phyloP scores from a whole-genome alignment of 129 eudicot species.

The Pulicaria dysenterica region DNA sequence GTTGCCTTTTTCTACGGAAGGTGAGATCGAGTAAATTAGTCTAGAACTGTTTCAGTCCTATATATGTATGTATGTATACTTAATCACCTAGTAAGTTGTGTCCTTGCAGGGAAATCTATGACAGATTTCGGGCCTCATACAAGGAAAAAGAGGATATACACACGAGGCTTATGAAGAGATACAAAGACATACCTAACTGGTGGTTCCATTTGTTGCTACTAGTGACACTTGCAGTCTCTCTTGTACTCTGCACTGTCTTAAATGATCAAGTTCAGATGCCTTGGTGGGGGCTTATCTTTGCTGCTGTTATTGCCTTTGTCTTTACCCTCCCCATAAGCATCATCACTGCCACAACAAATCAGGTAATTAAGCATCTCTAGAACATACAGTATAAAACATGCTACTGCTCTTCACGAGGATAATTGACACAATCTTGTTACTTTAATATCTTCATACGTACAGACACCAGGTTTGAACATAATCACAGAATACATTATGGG shows the following conservation, averaged over 20 bases:
- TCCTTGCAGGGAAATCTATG: constrained; percentile 71
- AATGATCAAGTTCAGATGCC: constrained; percentile 87
- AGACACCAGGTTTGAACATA: constrained; percentile 93
- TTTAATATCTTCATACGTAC: constrained; percentile 15
- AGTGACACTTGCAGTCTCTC: constrained; percentile 64
- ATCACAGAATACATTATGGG: constrained; percentile 94
- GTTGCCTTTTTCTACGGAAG: constrained; percentile 83
- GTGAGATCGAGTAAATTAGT: constrained; percentile 28
- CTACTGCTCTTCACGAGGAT: too few species aligned
- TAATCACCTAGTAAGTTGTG: too few species aligned
- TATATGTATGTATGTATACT: too few species aligned
- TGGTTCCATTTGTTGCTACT: constrained; percentile 76
- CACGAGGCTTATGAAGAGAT: constrained; percentile 76
- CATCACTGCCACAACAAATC: constrained; percentile 94
- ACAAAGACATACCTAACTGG: constrained; percentile 88
- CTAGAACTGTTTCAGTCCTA: too few species aligned
- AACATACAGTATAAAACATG: neutral
- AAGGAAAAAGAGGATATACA: constrained; percentile 83
- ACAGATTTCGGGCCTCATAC: constrained; percentile 67
- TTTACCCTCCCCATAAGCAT: constrained; percentile 96
- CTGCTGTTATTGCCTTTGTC: constrained; percentile 70
- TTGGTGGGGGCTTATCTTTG: constrained; percentile 96
- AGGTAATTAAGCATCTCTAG: constrained; percentile 37
- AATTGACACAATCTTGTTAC: neutral
- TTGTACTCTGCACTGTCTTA: constrained; percentile 64